These are phyloP conservation scores for Nigrospora sphaerica DNA, from an alignment of 2,329 filamentous ascomycete genomes.

Conservation along the genomic window DNA sequence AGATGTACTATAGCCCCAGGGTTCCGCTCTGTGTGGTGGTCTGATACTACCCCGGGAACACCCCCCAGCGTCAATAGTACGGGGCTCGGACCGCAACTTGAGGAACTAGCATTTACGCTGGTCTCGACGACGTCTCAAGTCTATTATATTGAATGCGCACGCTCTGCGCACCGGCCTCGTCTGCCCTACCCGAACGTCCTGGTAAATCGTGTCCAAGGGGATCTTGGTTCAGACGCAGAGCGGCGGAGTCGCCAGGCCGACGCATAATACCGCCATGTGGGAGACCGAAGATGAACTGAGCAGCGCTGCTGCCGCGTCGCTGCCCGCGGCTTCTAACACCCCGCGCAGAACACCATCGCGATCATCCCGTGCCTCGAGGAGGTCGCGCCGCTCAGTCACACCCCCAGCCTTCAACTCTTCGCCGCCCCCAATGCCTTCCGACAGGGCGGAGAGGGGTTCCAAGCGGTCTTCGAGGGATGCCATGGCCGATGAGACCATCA, in stretches of 20 bases:
- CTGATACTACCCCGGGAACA: too few relatives aligned
- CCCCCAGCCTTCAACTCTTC: conserved; percentile 49
- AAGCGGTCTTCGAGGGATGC: conserved; percentile 53
- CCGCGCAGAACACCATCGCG: conserved; percentile 68
- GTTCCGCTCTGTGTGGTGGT: not conserved
- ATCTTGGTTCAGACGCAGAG: too few relatives aligned
- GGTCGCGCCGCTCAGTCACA: conserved; percentile 61
- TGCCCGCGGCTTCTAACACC: conserved; percentile 66
- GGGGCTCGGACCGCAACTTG: too few relatives aligned
- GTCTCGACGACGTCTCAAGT: too few relatives aligned
- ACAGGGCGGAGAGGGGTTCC: conserved; percentile 33
- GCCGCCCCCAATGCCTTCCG: conserved; percentile 42
- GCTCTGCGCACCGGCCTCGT: too few relatives aligned
- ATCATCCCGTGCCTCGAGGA: conserved; percentile 55
- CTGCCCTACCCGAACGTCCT: too few relatives aligned
- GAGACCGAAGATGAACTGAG: conserved; percentile 58
- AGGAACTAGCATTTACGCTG: too few relatives aligned
- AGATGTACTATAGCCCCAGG: not conserved
- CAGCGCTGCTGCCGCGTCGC: conserved; percentile 46
- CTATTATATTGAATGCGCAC: too few relatives aligned
- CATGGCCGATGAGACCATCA: conserved; percentile 59
- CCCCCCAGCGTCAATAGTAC: too few relatives aligned
- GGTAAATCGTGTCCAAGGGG: too few relatives aligned
- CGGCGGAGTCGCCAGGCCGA: not conserved
- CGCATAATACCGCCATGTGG: conserved; percentile 44